phyloP scores from a whole-genome alignment of 495 filamentous ascomycete species.

The Achaetomiella virescens region DNA sequence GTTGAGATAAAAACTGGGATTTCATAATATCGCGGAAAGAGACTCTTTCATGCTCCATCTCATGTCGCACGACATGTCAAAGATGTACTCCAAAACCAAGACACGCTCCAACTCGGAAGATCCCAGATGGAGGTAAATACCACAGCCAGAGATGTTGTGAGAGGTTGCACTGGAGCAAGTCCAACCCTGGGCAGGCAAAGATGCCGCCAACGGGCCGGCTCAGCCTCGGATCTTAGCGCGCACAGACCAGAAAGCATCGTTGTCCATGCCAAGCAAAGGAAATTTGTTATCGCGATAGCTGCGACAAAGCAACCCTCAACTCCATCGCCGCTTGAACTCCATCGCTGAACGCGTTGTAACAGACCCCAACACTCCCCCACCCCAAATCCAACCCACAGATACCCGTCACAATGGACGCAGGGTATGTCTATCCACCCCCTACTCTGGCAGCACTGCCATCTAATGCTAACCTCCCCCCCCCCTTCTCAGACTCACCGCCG shows the following conservation, averaged over 20 bases:
- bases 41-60: too few relatives aligned
- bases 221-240: neutral
- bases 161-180: neutral
- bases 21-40: too few relatives aligned
- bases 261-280: neutral
- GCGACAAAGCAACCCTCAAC: neutral
- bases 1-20: too few relatives aligned
- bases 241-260: conserved; percentile 1
- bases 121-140: too few relatives aligned
- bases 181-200: neutral
- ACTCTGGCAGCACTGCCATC: neutral
- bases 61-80: too few relatives aligned
- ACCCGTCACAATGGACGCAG: conserved; percentile 10
- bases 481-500: conserved; percentile 54
- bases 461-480: conserved; percentile 10
- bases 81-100: too few relatives aligned
- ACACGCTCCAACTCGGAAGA: too few relatives aligned
- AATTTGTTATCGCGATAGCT: conserved; percentile 16
- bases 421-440: neutral
- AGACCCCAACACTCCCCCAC: neutral
- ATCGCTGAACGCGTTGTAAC: neutral
- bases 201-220: neutral
- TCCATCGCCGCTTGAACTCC: neutral
- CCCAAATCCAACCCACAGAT: neutral
- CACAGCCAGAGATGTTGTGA: too few relatives aligned